A percentile compares a stretch with the other conserved stretches of the same genome.
Evolutionary conservation across 257 asterid genomes (phyloP).

Genomic region (Anisodus acutangulus): DNA sequence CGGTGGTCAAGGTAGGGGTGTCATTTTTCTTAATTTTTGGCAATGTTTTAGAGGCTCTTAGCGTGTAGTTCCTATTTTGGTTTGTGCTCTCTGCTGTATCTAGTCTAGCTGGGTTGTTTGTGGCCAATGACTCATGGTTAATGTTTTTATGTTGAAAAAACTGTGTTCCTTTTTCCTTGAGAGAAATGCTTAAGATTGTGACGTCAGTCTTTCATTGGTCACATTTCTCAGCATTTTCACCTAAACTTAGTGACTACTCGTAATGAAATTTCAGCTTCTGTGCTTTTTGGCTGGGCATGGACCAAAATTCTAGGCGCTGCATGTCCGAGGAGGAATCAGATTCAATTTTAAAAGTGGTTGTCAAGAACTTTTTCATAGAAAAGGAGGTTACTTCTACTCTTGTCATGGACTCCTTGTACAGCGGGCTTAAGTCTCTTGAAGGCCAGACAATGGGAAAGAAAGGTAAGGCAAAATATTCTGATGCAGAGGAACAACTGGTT

Average conservation of each 20-base stretch:
- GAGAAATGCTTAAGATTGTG: conserved; percentile 12
- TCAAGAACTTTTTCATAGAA: conserved; percentile 88
- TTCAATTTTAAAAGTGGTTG: conserved; percentile 77
- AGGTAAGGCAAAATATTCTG: conserved; percentile 58
- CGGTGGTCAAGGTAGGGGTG: conserved; percentile 47
- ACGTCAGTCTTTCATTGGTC: background rate
- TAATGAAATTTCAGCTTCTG: conserved; percentile 65
- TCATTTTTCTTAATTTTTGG: background rate
- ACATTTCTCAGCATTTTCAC: conserved; percentile 10
- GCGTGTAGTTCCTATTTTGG: background rate
- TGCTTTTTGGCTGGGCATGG: conserved; percentile 87
- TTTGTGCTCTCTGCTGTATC: conserved; percentile 19
- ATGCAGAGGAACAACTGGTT: conserved; percentile 60
- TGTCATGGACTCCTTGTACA: conserved; percentile 94
- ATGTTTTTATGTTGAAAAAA: conserved; percentile 11
- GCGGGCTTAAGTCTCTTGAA: conserved; percentile 93
- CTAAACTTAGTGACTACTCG: conserved; percentile 4
- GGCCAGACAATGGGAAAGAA: conserved; percentile 76
- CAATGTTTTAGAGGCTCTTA: background rate
- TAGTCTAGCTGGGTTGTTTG: conserved; percentile 1
- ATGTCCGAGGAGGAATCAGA: conserved; percentile 86
- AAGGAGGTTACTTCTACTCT: conserved; percentile 97
- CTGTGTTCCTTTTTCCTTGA: conserved; percentile 6
- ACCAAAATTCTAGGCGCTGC: conserved; percentile 61
- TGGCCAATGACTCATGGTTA: background rate